A percentile compares a stretch with the other conserved stretches of the same genome.
These are phyloP conservation scores for Ceratocystis cubensis DNA, from an alignment of 2,329 filamentous ascomycete genomes.

Conservation along the genomic window DNA sequence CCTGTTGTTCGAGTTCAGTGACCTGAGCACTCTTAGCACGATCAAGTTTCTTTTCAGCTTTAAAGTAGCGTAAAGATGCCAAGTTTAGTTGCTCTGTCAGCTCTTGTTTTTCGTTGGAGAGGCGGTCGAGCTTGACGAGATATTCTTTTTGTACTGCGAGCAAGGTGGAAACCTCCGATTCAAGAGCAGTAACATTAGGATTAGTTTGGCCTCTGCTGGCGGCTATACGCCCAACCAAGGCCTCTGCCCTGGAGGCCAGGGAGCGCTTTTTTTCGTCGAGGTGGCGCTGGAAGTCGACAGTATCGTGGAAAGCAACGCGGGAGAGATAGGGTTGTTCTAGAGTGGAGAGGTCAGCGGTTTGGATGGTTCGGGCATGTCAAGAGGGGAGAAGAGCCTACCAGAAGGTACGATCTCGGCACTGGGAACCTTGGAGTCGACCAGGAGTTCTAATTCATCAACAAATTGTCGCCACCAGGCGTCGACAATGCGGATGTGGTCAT, in stretches of 20 bases:
- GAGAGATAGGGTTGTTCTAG: constrained; percentile 45
- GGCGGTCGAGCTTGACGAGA: constrained; percentile 60
- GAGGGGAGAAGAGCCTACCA: constrained; percentile 23
- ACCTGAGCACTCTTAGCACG: constrained; percentile 79
- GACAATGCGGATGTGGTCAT: constrained; percentile 81
- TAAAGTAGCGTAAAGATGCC: constrained; percentile 82
- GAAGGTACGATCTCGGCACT: constrained; percentile 18
- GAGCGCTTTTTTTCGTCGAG: constrained; percentile 61
- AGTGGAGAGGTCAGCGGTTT: background rate
- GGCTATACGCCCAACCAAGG: constrained; percentile 49
- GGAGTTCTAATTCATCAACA: constrained; percentile 16
- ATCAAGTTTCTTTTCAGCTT: constrained; percentile 90
- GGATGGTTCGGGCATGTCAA: constrained; percentile 23
- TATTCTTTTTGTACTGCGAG: constrained; percentile 74
- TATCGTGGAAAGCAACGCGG: constrained; percentile 48
- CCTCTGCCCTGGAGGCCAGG: constrained; percentile 61
- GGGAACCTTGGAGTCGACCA: constrained; percentile 12
- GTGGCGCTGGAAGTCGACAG: constrained; percentile 67
- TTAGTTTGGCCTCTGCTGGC: constrained; percentile 42
- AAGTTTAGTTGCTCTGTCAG: constrained; percentile 77
- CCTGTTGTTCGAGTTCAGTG: constrained; percentile 82
- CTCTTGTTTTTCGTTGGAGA: constrained; percentile 68
- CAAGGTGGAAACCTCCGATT: constrained; percentile 60
- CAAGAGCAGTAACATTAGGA: constrained; percentile 59
- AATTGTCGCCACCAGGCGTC: constrained; percentile 83